A percentile compares a stretch with the other conserved stretches of the same genome.
phyloP scores from a whole-genome alignment of 2,329 filamentous ascomycete genomes.

The Periconia sp. region DNA sequence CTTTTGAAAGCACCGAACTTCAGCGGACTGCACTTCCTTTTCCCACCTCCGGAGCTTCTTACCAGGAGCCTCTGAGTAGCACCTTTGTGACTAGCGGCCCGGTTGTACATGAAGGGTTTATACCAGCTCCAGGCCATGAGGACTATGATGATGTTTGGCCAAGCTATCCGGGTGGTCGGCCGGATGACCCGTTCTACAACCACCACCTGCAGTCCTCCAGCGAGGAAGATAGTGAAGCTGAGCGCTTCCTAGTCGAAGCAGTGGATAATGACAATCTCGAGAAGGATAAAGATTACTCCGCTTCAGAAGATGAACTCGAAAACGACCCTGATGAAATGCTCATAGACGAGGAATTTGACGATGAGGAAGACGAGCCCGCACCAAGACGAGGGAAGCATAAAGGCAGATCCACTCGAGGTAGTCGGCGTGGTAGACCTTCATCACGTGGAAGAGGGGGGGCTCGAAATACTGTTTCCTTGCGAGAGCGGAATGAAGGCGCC shows the following conservation, averaged over 20 bases:
- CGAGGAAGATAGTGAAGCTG: slow-evolving; percentile 38
- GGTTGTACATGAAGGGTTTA: slow-evolving; percentile 48
- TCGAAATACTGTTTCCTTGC: slow-evolving; percentile 20
- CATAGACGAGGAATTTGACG: slow-evolving; percentile 35
- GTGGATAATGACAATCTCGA: slow-evolving; percentile 37
- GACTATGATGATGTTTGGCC: slow-evolving; percentile 40
- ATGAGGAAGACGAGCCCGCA: slow-evolving; percentile 25
- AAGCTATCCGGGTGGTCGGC: slow-evolving; percentile 23
- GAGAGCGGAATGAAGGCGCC: slow-evolving; percentile 28
- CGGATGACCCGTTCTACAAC: slow-evolving; percentile 25
- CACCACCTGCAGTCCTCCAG: slow-evolving; percentile 29
- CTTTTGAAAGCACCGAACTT: slow-evolving; percentile 15
- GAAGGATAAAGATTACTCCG: slow-evolving; percentile 44
- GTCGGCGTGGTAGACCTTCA: slow-evolving; percentile 32
- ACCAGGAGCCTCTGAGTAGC: slow-evolving; percentile 29
- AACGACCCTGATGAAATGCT: slow-evolving; percentile 41
- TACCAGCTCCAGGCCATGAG: slow-evolving; percentile 42
- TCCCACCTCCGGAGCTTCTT: too few relatives aligned
- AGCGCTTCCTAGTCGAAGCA: slow-evolving; percentile 33
- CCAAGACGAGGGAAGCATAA: slow-evolving; percentile 24
- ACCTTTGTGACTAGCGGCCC: slow-evolving; percentile 33
- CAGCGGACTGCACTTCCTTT: too few relatives aligned
- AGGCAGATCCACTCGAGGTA: slow-evolving; percentile 22
- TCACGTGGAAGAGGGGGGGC: slow-evolving; percentile 32
- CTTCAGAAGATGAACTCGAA: slow-evolving; percentile 31